Evolutionary conservation across 2,329 filamentous ascomycete species (phyloP), one percentile per base, ranked within the genome.

Genomic region (Talaromyces sp.): DNA sequence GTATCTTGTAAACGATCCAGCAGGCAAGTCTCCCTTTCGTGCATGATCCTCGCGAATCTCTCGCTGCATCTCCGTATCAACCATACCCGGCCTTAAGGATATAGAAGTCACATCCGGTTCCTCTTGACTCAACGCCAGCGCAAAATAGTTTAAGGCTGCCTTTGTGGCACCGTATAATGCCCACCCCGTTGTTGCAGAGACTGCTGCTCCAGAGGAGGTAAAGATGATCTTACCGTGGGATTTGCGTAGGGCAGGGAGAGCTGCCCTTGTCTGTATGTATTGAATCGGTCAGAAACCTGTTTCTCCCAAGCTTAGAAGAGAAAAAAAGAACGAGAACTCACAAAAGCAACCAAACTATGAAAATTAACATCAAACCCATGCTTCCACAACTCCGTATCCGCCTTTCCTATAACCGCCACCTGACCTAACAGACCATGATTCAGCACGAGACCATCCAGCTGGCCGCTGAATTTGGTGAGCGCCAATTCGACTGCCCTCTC

Each of bases 21-120:
- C 74, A 63, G 83, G 81, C 81, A 89, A n/a, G 2, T 52, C 33
- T 3, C 48, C 84, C 15, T 74, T 75, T 28, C 76, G 78, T 7
- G 81, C 78, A 71, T 94, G 88, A 59, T 85, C 82, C 48, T 91
- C 86, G 53, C 94, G 80, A 58, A 99, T 83, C 58, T 88, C 82
- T n/a, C 81, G 81, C 71, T 96, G 92, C 92, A 97, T 97, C 53
- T 87, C 87, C 0, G 92, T 97, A 68, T 96, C 89, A 7, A 95
- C 88, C 46, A 89, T 84, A 2, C 92, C 92, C 0, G 92, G 92
- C 3, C 86, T 80, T 35, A 97, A 77, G 0, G 89, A 80, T 0
- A 96, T 75, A 11, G 84, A 86, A 0, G 83, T 89, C 45, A 96
- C 84, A 13, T 86, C 80, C 1, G 87, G 85, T 71, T 96, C 92